Evolutionary conservation across 2,329 filamentous ascomycete species (phyloP).

Genomic region (Hortaea sp.): DNA sequence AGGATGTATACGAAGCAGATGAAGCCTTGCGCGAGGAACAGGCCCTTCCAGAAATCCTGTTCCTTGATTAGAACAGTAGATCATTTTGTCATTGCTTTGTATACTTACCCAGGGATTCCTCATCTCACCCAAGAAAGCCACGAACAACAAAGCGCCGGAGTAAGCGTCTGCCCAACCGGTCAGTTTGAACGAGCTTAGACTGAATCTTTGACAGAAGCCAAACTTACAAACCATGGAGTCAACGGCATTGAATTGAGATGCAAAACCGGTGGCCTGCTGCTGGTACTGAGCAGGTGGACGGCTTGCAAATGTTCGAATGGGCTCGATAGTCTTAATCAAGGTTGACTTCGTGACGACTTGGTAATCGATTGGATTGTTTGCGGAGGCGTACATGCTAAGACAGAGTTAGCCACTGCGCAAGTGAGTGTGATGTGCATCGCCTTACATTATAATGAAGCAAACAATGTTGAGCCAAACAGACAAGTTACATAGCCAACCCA

Average conservation of each 20-base stretch:
- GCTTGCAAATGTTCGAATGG: constrained; percentile 30
- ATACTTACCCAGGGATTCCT: constrained; percentile 26
- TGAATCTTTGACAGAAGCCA: neutral
- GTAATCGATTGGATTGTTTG: constrained; percentile 41
- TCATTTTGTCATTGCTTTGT: neutral
- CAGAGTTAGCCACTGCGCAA: constrained; percentile 16
- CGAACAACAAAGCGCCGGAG: constrained; percentile 47
- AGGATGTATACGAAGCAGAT: constrained; percentile 39
- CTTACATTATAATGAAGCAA: constrained; percentile 32
- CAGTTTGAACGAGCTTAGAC: neutral
- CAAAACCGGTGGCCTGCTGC: constrained; percentile 6
- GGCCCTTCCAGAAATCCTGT: constrained; percentile 37
- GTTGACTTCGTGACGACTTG: constrained; percentile 8
- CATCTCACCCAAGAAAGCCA: constrained; percentile 47
- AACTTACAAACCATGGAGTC: constrained; percentile 9
- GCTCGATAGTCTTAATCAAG: constrained; percentile 10
- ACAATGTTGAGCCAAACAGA: constrained; percentile 46
- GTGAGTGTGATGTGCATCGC: neutral
- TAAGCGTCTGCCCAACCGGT: constrained; percentile 25
- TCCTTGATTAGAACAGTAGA: no score
- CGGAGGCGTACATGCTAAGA: constrained; percentile 43
- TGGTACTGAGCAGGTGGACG: constrained; percentile 23
- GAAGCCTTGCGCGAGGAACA: constrained; percentile 35
- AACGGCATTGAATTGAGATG: constrained; percentile 10
- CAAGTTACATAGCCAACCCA: constrained; percentile 46